These are phyloP conservation scores for Lenwebbia sp. DNA, from an alignment of 345 rosid species.

Conservation along the genomic window DNA sequence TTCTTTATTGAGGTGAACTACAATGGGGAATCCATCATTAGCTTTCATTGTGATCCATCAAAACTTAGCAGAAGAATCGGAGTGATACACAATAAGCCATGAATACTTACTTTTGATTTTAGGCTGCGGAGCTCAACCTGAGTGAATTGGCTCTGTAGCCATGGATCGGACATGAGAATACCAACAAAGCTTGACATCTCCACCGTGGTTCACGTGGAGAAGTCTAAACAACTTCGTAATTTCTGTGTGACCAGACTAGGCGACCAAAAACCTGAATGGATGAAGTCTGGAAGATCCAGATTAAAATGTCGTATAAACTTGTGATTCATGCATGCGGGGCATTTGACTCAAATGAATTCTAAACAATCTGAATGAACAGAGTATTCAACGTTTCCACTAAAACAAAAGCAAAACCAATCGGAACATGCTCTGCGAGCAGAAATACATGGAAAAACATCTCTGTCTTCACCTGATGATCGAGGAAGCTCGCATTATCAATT, in stretches of 20 bases:
- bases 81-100: background rate
- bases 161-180: conserved; percentile 70
- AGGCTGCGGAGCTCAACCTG: conserved; percentile 91
- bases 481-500: background rate
- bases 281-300: background rate
- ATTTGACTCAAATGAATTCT: background rate
- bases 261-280: background rate
- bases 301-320: background rate
- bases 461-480: background rate
- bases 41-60: background rate
- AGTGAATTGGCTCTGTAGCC: conserved; percentile 79
- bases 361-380: background rate
- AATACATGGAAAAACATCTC: background rate
- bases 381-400: background rate
- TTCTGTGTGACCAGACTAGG: background rate
- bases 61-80: background rate
- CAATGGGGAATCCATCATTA: background rate
- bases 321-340: background rate
- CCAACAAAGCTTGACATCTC: conserved; percentile 69
- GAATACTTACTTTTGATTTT: conserved; percentile 50
- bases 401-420: background rate
- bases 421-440: background rate
- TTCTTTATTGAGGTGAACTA: conserved; percentile 55
- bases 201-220: background rate
- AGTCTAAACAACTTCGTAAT: background rate